Base-by-base conservation (phyloP, 306 rosid genomes). In the Sphenostylis stenocarpa region DNA sequence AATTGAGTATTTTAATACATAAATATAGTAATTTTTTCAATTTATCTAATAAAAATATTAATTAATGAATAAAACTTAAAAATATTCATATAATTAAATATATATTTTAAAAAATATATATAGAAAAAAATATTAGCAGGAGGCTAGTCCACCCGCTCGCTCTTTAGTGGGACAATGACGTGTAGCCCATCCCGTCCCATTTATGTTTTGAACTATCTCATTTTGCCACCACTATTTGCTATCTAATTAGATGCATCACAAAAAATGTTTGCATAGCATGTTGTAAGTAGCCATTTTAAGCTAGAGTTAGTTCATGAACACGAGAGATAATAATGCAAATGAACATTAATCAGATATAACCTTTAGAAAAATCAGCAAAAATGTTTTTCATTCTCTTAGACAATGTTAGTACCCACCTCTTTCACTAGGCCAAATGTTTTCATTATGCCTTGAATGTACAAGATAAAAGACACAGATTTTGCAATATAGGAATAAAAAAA, bases 401-500 rank as follows among this genome's bases (percentile, higher is more conserved):
- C 51, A 20, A 38, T 33, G 58, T 28, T 53, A 76, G 65, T n/a
- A n/a, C n/a, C 63, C 24, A 34, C 64, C 48, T 26, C 48, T 36
- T 36, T 57, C 39, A 20, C 61, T 45, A 28, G 65, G 67, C 19
- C 17, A 58, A 33, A 41, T 75, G 10, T 60, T 47, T 19, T 31
- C 64, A 52, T 5, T 45, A 39, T 31, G 56, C 20, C 61, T 55
- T 39, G 51, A 20, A 44, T 80, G 68, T 57, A 49, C 34, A 69
- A 45, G 62, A 73, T 63, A 19, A 81, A 52, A n/a, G n/a, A n/a
- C 60, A 15, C 70, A 62, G 45, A 16, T 47, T 57, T 67, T 24
- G 48, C 31, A 3, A 62, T 14, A 52, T 9, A 20, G 19, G 61
- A 73, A 61, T 60, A 39, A n/a, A 39, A 67, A 60, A 67, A 60